Conservation (phyloP, 257 asterid genomes). For the Datura wrightii region DNA sequence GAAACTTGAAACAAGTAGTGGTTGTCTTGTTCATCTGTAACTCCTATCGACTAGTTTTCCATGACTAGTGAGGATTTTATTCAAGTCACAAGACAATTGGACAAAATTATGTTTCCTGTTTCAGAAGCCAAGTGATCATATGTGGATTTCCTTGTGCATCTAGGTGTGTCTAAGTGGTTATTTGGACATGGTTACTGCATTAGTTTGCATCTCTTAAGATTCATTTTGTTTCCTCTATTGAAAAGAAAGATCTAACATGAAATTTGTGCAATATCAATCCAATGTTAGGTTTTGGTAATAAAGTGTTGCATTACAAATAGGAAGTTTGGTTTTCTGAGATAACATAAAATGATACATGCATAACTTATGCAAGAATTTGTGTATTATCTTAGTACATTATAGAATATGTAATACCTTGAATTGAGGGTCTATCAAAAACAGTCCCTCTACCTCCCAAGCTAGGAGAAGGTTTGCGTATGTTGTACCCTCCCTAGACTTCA, state of each 20-base stretch:
- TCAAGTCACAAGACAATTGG: neutral
- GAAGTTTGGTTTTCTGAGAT: neutral
- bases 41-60: conserved; percentile 13
- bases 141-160: conserved; percentile 21
- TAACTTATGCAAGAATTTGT: conserved; percentile 7
- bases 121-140: neutral
- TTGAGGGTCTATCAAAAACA: no score
- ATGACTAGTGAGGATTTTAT: conserved; percentile 6
- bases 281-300: neutral
- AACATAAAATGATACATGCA: conserved; percentile 6
- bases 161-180: neutral
- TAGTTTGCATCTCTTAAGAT: neutral
- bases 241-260: neutral
- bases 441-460: no score
- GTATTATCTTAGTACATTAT: neutral
- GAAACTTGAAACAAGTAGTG: conserved; percentile 4
- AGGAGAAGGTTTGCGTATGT: no score
- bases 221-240: neutral
- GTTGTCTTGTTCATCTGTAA: neutral
- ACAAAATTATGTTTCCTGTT: conserved; percentile 6
- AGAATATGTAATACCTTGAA: neutral
- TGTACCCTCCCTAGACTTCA: no score
- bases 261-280: neutral
- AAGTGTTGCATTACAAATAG: neutral
- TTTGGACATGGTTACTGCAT: neutral